These are phyloP conservation scores for Candida sp. DNA, from an alignment of 1,139 yeast genomes.

Conservation along the genomic window DNA sequence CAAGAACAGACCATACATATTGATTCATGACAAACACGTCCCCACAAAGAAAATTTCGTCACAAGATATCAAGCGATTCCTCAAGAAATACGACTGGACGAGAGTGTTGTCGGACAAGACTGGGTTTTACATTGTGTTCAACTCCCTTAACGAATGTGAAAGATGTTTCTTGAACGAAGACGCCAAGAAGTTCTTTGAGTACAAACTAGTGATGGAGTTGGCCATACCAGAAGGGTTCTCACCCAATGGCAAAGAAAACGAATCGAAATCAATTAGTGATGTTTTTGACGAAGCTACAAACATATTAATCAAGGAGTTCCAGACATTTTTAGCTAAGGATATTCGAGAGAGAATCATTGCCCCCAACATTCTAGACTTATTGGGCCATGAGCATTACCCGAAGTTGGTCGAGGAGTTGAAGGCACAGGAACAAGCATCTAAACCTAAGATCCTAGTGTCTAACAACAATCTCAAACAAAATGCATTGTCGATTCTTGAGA, in stretches of 20 bases:
- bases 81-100: conserved; percentile 66
- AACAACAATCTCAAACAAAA: conserved; percentile 23
- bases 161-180: conserved; percentile 71
- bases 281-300: conserved; percentile 62
- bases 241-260: conserved; percentile 13
- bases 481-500: conserved; percentile 33
- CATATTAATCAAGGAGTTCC: conserved; percentile 65
- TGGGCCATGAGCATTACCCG: conserved; percentile 66
- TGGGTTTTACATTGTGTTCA: conserved; percentile 78
- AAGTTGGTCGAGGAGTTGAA: conserved; percentile 50
- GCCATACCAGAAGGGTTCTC: conserved; percentile 42
- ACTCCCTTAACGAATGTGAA: conserved; percentile 64
- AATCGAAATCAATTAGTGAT: conserved; percentile 22
- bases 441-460: conserved; percentile 20
- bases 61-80: conserved; percentile 55
- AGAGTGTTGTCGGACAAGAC: conserved; percentile 62
- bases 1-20: conserved; percentile 58
- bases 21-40: conserved; percentile 57
- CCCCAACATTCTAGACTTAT: conserved; percentile 65
- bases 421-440: conserved; percentile 35
- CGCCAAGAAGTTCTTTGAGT: conserved; percentile 56
- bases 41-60: conserved; percentile 55
- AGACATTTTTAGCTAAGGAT: conserved; percentile 68
- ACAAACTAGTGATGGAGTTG: conserved; percentile 60
- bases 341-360: conserved; percentile 77